Base-by-base conservation (phyloP, 306 rosid species). In the Vigna unguiculata region DNA sequence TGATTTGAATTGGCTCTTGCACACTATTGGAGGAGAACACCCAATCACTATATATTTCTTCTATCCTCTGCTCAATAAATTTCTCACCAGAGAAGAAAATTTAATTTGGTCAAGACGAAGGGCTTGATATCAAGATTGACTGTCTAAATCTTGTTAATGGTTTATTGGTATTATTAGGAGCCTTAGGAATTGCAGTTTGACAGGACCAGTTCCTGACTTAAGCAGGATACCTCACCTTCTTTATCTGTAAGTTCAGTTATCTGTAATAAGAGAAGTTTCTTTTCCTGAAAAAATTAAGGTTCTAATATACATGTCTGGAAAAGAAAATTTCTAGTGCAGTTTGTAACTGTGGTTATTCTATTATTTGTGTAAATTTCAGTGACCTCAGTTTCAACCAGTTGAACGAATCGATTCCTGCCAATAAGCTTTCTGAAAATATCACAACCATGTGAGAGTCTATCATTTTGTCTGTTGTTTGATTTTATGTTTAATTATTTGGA, bases 151-250 rank as follows among this genome's bases (percentile, higher is more conserved):
- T 74, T 59, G 70, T 80, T 45, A 28, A 83, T 83, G 72, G 52
- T 71, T 82, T 61, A 7, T 79, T 74, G 76, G 54, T 72, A 67
- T 63, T 82, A 6, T 60, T 81, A 96, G 99, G 97, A 91, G 97
- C 68, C 89, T 96, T 68, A 85, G 97, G 85, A 93, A 91, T 82
- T 96, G 98, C 90, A 83, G 10, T 72, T 85, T 96, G 83, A 86
- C 71, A 78, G 99, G 99, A 69, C 88, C 87, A n/a, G 62, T 96
- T 75, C 99, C 99, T 69, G 90, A 96, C 87, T 80, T 96, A 28
- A 92, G 97, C 82, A 41, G 41, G 49, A 84, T 92, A 81, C 83
- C 85, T 6, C 8, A 51, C 5, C 93, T 92, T 69, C 78, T 71
- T 52, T 92, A 84, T 85, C 69, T 92, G 97, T 92, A 89, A 85